Evolutionary conservation across 2,329 filamentous ascomycete genomes (phyloP), one percentile per base, ranked within the genome.

Genomic region (Penicillium aurantiogriseum): DNA sequence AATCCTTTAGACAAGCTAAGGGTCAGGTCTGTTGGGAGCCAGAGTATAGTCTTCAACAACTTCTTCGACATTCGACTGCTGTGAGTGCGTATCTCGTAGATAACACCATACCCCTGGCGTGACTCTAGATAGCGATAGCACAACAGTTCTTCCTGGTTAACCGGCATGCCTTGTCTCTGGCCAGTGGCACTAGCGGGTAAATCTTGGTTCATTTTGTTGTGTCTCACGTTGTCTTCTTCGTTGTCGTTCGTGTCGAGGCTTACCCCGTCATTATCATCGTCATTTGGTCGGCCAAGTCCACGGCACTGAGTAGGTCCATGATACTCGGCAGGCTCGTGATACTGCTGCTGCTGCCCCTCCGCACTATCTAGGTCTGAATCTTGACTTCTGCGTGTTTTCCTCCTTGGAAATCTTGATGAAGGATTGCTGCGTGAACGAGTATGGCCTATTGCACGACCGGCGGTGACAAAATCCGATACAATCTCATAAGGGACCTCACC

Each of bases 11-110:
- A 89, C 27, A 96, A 76, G 0, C 89, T 90, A 39, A 96, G 77
- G 40, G 90, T 90, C 59, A 96, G 88, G 70, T 95, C 91, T 82
- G 95, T 88, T 0, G 92, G 92, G 5, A 88, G 88, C 67, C 90
- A 92, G 59, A 93, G 81, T 6, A 91, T 85, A 4, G 89, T 86
- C 9, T 83, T 84, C 9, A 93, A 84, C 51, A 94, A 88, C 19
- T 86, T 85, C 27, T 84, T 82, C 38, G 92, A 83, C 10, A 88
- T 62, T 31, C 43, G 54, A 21, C 58, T 51, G 2, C 65, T 55
- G 5, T 65, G 57, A 35, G 13, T 56, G 7, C 47, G 47, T 5
- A 56, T 59, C 27, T 63, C 64, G 4, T 43, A 29, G 19, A 64
- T 23, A 7, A 53, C 23, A 19, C 25, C 51, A 10, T 53, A 51